These are phyloP conservation scores for Chenopodium formosanum DNA, from an alignment of 148 eudicot species.

Conservation along the genomic window DNA sequence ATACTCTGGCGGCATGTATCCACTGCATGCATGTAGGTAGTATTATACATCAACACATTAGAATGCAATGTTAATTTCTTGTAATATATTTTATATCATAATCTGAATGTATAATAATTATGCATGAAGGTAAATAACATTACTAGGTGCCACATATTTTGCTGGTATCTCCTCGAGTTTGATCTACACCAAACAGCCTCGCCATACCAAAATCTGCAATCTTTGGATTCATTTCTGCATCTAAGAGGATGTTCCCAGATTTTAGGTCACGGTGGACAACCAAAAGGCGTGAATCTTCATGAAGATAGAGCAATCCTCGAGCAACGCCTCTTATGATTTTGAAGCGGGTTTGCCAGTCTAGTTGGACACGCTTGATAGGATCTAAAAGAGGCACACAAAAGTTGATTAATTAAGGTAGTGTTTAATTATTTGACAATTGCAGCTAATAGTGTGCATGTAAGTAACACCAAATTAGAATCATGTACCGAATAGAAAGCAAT, in stretches of 20 bases:
- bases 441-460: not conserved
- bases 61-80: too few species aligned
- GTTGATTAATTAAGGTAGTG: too few species aligned
- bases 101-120: too few species aligned
- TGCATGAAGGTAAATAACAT: constrained; percentile 1
- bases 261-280: constrained; percentile 64
- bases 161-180: constrained; percentile 45
- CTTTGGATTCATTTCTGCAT: constrained; percentile 23
- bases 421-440: too few species aligned
- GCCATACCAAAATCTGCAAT: constrained; percentile 65
- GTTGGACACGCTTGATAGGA: constrained; percentile 26
- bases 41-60: too few species aligned
- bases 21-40: constrained; percentile 27
- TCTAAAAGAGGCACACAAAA: constrained; percentile 25
- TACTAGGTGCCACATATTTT: constrained; percentile 62
- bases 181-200: constrained; percentile 41
- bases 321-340: constrained; percentile 57
- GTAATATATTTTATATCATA: too few species aligned
- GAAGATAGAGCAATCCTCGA: constrained; percentile 52
- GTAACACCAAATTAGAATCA: not conserved
- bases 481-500: constrained; percentile 42
- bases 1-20: constrained; percentile 56
- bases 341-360: constrained; percentile 53
- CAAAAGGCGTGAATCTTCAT: constrained; percentile 55
- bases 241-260: constrained; percentile 39